Base-by-base conservation (phyloP, 345 rosid genomes). In the Leavenworthia alabamica region DNA sequence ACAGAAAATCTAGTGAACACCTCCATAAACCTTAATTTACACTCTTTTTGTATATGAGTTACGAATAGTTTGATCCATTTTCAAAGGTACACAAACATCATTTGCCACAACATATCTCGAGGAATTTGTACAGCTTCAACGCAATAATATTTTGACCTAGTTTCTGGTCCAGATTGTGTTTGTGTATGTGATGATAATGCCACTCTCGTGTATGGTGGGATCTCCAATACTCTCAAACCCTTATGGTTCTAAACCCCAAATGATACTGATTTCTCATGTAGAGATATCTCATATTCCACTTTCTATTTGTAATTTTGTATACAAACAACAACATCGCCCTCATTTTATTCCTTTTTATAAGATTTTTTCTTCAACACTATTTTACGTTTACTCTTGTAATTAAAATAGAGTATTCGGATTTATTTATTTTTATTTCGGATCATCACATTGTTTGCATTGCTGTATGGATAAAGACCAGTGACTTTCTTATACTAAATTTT, bases 271-370 rank as follows among this genome's bases (percentile, higher is more conserved):
- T 45, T 55, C 36, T 62, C 63, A 44, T 72, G 71, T 48, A 60
- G 60, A 73, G 72, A 52, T 37, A 55, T 22, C 73, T 44, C 15
- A 5, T 31, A 64, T 44, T 76, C 80, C 73, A 70, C 68, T 54
- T 55, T 28, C 37, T 20, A 54, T 20, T 62, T 70, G 64, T 62
- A 70, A 37, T 55, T 62, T 55, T 62, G 45, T 56, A 70, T 70
- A 47, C 69, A 62, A 62, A 70, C 39, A 70, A 69, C 37, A 39
- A 42, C 75, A 62, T 70, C 75, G 37, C 54, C 17, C 20, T 80
- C 76, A 62, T 45, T 36, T 45, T 68, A 24, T 68, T 53, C 60
- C 22, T 28, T 44, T 44, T 60, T n/a, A 27, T 27, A 13, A 29
- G 6, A 50, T 28, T 27, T 32, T 16, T 19, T 10, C 20, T 17